A percentile compares a stretch with the other conserved stretches of the same genome.
Conservation (phyloP, 73 alveolate genomes). For the Effrenium voratum region DNA sequence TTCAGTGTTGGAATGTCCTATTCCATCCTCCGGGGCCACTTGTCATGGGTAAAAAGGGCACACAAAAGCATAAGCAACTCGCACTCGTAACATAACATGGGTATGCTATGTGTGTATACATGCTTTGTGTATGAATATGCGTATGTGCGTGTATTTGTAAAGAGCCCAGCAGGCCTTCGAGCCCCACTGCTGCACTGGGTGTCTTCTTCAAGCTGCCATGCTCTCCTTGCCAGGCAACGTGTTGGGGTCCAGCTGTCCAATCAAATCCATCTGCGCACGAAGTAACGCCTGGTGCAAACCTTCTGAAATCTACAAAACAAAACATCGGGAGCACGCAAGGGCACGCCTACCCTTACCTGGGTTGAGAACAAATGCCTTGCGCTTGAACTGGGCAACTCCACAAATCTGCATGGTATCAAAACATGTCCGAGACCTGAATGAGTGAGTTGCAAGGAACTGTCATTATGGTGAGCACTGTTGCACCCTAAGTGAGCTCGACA, state of each 20-base stretch:
- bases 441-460: too few relatives aligned
- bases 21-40: too few relatives aligned
- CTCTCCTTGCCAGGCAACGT: not conserved
- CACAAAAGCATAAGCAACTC: not conserved
- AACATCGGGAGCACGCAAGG: not conserved
- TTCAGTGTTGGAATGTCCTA: too few relatives aligned
- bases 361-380: not conserved
- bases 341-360: not conserved
- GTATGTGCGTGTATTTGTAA: not conserved
- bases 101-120: not conserved
- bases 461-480: too few relatives aligned
- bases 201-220: not conserved
- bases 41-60: not conserved
- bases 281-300: not conserved
- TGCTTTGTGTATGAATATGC: not conserved
- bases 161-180: not conserved
- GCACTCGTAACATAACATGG: not conserved
- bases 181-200: constrained; percentile 4
- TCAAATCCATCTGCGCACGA: not conserved
- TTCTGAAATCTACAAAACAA: not conserved
- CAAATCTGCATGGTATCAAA: too few relatives aligned
- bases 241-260: not conserved
- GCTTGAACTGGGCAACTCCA: not conserved
- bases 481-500: too few relatives aligned
- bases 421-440: too few relatives aligned